Base-by-base conservation (phyloP, 345 rosid genomes). In the Erysimum cheiranthoides region DNA sequence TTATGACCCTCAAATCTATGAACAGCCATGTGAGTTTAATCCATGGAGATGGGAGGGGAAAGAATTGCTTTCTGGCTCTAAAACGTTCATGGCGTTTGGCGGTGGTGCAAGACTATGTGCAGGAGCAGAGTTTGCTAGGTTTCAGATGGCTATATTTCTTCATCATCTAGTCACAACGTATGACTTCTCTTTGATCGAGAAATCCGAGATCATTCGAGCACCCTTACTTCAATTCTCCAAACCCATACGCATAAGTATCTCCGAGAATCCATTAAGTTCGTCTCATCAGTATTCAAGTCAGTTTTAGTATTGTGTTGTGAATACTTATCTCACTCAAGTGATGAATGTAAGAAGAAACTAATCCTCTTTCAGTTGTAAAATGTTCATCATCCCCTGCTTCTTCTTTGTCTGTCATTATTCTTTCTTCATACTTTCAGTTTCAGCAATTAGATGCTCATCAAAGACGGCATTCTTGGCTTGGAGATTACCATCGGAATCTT, bases 61-160 rank as follows among this genome's bases (percentile, higher is more conserved):
- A 59, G 85, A 76, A 66, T 61, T 58, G 71, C 27, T 73, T 27
- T 63, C 30, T 7, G 83, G 85, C 12, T 78, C 85, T 5, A 85
- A 83, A 52, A 81, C 76, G 4, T 85, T 80, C 68, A 82, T 82
- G 82, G 84, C 80, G 0, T 87, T 84, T 39, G 89, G 89, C 11
- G 81, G 85, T 11, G 91, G 89, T 4, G 80, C 21, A 0, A 82
- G 91, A 65, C 82, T 75, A 0, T 80, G 89, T 58, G 78, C 53
- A 27, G 86, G 86, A 58, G 86, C 89, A 42, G 85, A 80, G 34
- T 80, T 80, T 12, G 68, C 80, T 11, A 85, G 85, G 58, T 71
- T 83, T 28, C 82, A 80, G 5, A 57, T 69, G 54, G 77, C 87
- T 1, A 45, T 78, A 21, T 82, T 80, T 56, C 69, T 85, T n/a